Evolutionary conservation across 208 protist genomes (phyloP).

Genomic region (Crithidia fasciculata): DNA sequence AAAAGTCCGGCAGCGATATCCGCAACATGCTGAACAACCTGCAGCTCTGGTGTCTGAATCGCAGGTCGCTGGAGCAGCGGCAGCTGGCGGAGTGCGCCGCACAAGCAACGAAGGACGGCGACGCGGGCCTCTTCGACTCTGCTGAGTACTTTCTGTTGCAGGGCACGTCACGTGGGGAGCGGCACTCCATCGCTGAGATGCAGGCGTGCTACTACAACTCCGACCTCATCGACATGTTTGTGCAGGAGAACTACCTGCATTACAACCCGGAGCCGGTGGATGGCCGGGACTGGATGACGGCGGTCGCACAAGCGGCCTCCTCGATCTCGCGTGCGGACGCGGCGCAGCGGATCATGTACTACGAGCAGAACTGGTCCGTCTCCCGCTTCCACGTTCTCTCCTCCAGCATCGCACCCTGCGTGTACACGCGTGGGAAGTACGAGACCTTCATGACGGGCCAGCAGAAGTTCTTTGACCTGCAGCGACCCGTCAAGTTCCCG

Average conservation of each 20-base stretch:
- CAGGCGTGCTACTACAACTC: conserved; percentile 91
- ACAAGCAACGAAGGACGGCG: conserved; percentile 91
- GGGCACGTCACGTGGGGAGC: conserved; percentile 60
- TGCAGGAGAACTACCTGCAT: conserved; percentile 96
- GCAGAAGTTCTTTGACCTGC: conserved; percentile 82
- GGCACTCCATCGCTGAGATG: conserved; percentile 75
- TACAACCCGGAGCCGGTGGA: conserved; percentile 63
- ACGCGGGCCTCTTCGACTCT: conserved; percentile 92
- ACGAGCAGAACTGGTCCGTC: conserved; percentile 91
- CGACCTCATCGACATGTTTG: conserved; percentile 94
- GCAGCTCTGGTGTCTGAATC: conserved; percentile 92
- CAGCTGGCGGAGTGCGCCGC: conserved; percentile 67
- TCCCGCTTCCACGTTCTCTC: conserved; percentile 71
- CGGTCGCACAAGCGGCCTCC: conserved; percentile 54
- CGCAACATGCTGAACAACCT: conserved; percentile 96
- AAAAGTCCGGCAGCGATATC: conserved; percentile 95
- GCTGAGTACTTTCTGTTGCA: conserved; percentile 88
- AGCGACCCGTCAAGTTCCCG: conserved; percentile 90
- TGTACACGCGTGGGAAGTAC: conserved; percentile 87
- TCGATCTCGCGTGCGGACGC: conserved; percentile 83
- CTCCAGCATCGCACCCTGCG: conserved; percentile 81
- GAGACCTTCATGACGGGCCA: conserved; percentile 78
- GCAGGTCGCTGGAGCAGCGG: conserved; percentile 60
- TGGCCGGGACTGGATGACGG: conserved; percentile 34
- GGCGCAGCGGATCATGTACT: conserved; percentile 82